These are phyloP conservation scores for Rosa chinensis DNA, from an alignment of 306 rosid genomes.

Conservation along the genomic window DNA sequence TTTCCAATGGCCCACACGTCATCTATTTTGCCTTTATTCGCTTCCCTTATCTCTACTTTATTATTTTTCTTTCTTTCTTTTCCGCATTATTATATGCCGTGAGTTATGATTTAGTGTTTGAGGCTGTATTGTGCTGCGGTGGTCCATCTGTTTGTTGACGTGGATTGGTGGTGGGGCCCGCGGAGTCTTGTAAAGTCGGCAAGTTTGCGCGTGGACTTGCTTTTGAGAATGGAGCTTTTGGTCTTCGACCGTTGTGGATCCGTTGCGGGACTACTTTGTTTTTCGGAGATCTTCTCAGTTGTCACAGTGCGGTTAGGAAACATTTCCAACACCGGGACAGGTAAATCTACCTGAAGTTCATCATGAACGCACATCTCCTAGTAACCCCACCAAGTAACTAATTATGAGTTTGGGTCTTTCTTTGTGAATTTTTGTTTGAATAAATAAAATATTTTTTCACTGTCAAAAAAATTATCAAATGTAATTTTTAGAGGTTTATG, in stretches of 20 bases:
- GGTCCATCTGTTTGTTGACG: neutral
- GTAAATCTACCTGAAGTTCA: neutral
- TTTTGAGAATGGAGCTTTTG: neutral
- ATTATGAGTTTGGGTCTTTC: too few species aligned
- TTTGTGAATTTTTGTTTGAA: too few species aligned
- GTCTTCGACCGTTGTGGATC: neutral
- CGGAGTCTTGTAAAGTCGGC: neutral
- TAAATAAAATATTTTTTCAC: too few species aligned
- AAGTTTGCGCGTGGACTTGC: constrained; percentile 2
- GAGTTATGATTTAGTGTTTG: neutral
- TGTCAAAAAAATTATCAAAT: too few species aligned
- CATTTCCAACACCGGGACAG: neutral
- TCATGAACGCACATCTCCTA: neutral
- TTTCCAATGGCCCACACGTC: constrained; percentile 35
- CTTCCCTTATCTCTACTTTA: neutral
- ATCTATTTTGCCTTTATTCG: constrained; percentile 25
- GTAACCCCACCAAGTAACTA: neutral
- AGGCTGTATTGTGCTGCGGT: neutral
- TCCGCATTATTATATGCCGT: neutral
- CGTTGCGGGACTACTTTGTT: neutral
- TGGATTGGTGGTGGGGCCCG: neutral
- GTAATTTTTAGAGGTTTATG: too few species aligned
- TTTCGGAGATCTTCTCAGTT: neutral
- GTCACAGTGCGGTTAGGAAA: neutral
- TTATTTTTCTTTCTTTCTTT: neutral